Base-by-base conservation (phyloP, 2,329 filamentous ascomycete species). In the Pezicula neosporulosa region DNA sequence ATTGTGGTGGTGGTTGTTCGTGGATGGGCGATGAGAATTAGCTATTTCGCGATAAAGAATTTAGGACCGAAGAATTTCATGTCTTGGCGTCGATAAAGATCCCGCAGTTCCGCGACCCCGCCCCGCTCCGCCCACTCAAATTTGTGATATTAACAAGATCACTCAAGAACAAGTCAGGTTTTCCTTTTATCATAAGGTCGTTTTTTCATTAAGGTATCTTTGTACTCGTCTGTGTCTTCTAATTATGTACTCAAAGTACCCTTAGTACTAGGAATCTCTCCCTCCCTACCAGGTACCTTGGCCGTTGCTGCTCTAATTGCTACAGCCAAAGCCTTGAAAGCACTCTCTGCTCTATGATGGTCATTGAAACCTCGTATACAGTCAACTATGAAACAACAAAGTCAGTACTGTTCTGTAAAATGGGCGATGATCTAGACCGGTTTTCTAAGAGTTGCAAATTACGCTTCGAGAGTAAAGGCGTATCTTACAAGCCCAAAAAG, bases 221-320 rank as follows among this genome's bases (percentile, higher is more conserved):
- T 33, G 30, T 30, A 2, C 5, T 43, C 15, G 15, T 16, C 21
- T 27, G 21, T 30, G 8, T 27, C 8, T 28, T 16, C 19, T 16
- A 27, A 44, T 44, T 24, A 85, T 15, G 81, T 80, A 63, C 76
- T 84, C 70, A 97, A 70, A 33, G 96, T 96, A 10, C 93, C 93
- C 81, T 97, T 97, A 8, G 93, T 97, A 74, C 92, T 97, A 48
- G 92, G 89, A 24, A 97, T 85, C 77, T 99, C 94, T 3, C 90
- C 91, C 72, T 95, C 91, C 68, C 87, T 86, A 10, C 90, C 90
- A 39, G 83, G 81, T 30, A 93, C 83, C 61, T 83, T 80, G 47
- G 81, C 80, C 45, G 86, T 93, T 9, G 94, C 94, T 69, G 81
- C 81, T 62, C 87, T 80, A 50, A 95, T 79, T 7, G 94, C 94